Evolutionary conservation across 164 flowering plant genomes (phyloP).

Genomic region (Hamamelis virginiana): DNA sequence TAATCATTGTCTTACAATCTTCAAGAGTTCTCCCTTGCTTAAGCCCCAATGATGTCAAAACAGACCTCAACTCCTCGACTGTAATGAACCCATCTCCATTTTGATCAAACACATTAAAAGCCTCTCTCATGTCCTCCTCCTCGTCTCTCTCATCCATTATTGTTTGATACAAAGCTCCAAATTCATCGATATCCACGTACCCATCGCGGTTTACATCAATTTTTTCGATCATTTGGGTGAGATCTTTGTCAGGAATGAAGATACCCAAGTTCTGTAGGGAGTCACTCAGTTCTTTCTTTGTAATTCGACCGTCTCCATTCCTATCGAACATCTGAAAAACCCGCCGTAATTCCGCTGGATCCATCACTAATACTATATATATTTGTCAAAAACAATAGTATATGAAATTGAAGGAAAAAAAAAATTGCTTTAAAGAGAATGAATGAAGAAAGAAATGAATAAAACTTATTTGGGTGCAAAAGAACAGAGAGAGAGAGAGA

Average conservation of each 20-base stretch:
- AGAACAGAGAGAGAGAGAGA: neutral
- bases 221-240: slow-evolving; percentile 37
- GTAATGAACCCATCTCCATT: slow-evolving; percentile 47
- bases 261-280: slow-evolving; percentile 34
- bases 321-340: slow-evolving; percentile 45
- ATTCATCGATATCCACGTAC: slow-evolving; percentile 36
- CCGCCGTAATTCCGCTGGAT: slow-evolving; percentile 29
- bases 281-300: slow-evolving; percentile 35
- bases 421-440: neutral
- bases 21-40: slow-evolving; percentile 42
- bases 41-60: slow-evolving; percentile 40
- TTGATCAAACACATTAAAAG: slow-evolving; percentile 46
- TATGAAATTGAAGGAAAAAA: neutral
- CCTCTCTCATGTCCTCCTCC: slow-evolving; percentile 43
- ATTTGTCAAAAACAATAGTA: neutral
- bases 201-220: slow-evolving; percentile 43
- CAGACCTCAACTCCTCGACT: slow-evolving; percentile 41
- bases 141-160: slow-evolving; percentile 39
- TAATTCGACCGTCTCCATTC: slow-evolving; percentile 37
- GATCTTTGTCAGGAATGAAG: slow-evolving; percentile 28
- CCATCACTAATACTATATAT: slow-evolving; percentile 27
- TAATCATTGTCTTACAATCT: slow-evolving; percentile 41
- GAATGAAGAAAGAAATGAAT: neutral
- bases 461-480: neutral
- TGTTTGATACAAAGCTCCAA: slow-evolving; percentile 31